phyloP scores from a whole-genome alignment of 495 filamentous ascomycete genomes.

The Penicillium dipodomyicola region DNA sequence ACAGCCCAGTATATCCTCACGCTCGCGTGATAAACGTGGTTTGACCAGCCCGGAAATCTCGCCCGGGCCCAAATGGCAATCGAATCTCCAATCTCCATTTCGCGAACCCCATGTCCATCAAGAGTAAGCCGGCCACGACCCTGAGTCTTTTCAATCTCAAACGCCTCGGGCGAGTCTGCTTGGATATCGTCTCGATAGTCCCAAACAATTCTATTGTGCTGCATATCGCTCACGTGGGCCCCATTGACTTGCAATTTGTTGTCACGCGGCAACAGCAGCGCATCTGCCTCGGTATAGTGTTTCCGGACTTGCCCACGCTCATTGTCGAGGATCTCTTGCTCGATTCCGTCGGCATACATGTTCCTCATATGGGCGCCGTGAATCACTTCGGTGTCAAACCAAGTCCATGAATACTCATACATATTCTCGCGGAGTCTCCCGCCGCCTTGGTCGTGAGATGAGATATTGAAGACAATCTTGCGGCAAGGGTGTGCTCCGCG shows the following conservation, averaged over 20 bases:
- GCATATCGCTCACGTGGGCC: conserved; percentile 28
- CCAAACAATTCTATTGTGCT: conserved; percentile 56
- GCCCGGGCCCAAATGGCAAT: conserved; percentile 64
- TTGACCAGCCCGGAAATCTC: conserved; percentile 61
- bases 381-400: conserved; percentile 63
- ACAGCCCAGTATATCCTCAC: conserved; percentile 64
- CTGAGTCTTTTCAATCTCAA: conserved; percentile 30
- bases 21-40: conserved; percentile 53
- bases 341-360: conserved; percentile 21
- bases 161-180: conserved; percentile 46
- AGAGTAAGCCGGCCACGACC: conserved; percentile 56
- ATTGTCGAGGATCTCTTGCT: conserved; percentile 20
- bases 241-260: conserved; percentile 56
- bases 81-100: conserved; percentile 60
- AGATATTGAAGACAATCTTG: conserved; percentile 63
- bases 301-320: conserved; percentile 20
- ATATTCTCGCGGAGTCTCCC: conserved; percentile 35
- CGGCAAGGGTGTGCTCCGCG: conserved; percentile 42
- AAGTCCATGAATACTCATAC: conserved; percentile 62
- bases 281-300: conserved; percentile 29
- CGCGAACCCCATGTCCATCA: conserved; percentile 55
- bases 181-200: conserved; percentile 48
- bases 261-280: conserved; percentile 38
- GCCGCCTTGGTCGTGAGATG: conserved; percentile 65
- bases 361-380: conserved; percentile 24